These are phyloP conservation scores for Chytridium lagenaria DNA, from an alignment of 371 early-diverging fungal genomes.

Conservation along the genomic window DNA sequence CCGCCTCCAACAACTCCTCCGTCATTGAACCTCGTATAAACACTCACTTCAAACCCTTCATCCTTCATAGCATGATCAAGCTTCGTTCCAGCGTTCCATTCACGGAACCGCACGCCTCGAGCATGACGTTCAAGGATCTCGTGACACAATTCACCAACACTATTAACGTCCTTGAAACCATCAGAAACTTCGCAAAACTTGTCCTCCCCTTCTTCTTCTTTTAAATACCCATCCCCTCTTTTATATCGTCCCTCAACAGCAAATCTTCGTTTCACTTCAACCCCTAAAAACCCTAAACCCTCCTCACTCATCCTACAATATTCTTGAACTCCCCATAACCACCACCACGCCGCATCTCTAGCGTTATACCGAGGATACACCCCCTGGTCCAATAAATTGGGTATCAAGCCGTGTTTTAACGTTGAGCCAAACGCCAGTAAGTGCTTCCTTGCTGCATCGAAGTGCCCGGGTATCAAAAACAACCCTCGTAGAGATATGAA, in stretches of 20 bases:
- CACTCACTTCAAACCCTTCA: conserved; percentile 86
- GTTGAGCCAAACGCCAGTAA: conserved; percentile 89
- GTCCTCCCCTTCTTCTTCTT: conserved; percentile 46
- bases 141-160: conserved; percentile 85
- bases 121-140: conserved; percentile 93
- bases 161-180: conserved; percentile 59
- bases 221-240: conserved; percentile 33
- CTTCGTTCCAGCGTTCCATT: conserved; percentile 89
- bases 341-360: conserved; percentile 97
- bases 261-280: conserved; percentile 82
- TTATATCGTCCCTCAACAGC: conserved; percentile 58
- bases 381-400: conserved; percentile 90
- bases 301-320: conserved; percentile 80
- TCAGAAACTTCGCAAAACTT: conserved; percentile 25
- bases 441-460: conserved; percentile 79
- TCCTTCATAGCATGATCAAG: conserved; percentile 92
- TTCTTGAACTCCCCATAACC: conserved; percentile 85
- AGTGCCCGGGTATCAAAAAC: conserved; percentile 81
- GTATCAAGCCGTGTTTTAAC: conserved; percentile 91
- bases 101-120: conserved; percentile 89
- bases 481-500: conserved; percentile 91
- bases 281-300: conserved; percentile 75
- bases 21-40: conserved; percentile 63
- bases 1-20: conserved; percentile 89
- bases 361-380: conserved; percentile 90